Percentiles rank a stretch among this genome's conserved stretches.
These are phyloP conservation scores for Axilococcus clingmanii DNA, from an alignment of 139 green algal genomes.

Conservation along the genomic window DNA sequence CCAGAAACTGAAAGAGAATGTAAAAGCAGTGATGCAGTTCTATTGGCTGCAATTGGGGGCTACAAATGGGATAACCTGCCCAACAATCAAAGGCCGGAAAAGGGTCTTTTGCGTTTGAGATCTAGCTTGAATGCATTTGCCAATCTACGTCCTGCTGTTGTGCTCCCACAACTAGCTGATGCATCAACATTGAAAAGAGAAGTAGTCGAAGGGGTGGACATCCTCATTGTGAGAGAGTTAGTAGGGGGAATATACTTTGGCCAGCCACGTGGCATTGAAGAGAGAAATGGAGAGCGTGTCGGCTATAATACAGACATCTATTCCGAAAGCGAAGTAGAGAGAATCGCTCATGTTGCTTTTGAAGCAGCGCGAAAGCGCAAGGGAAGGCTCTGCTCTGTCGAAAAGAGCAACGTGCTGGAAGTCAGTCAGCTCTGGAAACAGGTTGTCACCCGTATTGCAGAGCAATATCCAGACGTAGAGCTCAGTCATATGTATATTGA, in stretches of 20 bases:
- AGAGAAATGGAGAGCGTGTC: slow-evolving; percentile 64
- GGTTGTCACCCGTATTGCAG: slow-evolving; percentile 62
- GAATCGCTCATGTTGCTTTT: slow-evolving; percentile 92
- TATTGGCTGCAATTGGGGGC: slow-evolving; percentile 88
- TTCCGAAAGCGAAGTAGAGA: slow-evolving; percentile 81
- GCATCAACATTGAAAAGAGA: slow-evolving; percentile 89
- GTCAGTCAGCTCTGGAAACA: slow-evolving; percentile 84
- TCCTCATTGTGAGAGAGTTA: slow-evolving; percentile 97
- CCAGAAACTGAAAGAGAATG: slow-evolving; percentile 74
- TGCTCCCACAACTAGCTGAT: slow-evolving; percentile 82
- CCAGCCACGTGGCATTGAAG: slow-evolving; percentile 50
- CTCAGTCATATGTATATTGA: slow-evolving; percentile 99
- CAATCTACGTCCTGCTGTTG: slow-evolving; percentile 92
- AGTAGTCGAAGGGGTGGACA: slow-evolving; percentile 93
- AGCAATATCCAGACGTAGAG: slow-evolving; percentile 89
- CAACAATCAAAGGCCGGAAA: slow-evolving; percentile 72
- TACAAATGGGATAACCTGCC: slow-evolving; percentile 98
- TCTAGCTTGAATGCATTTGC: slow-evolving; percentile 87
- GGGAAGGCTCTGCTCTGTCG: slow-evolving; percentile 77
- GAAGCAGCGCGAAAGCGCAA: slow-evolving; percentile 77
- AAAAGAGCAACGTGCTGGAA: slow-evolving; percentile 98
- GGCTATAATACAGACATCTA: slow-evolving; percentile 98
- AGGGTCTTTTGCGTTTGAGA: slow-evolving; percentile 83
- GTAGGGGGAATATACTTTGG: slow-evolving; percentile 99
- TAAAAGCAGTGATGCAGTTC: slow-evolving; percentile 78